Percentiles rank a stretch among this genome's conserved stretches.
Conservation (phyloP, 139 green algal species). For the Closterium sp. region DNA sequence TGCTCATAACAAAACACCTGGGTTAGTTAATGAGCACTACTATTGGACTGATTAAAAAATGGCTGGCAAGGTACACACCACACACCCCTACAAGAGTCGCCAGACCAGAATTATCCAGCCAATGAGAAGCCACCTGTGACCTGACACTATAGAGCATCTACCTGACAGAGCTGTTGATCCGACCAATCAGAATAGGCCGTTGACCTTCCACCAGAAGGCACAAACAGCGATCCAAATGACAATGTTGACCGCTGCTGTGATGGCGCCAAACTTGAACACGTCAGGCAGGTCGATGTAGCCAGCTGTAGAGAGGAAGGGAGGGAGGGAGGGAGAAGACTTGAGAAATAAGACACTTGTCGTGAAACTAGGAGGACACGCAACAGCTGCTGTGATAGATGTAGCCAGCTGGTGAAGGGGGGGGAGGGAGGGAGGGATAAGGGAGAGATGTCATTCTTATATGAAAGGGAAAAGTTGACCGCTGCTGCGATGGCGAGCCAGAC, state of each 20-base stretch:
- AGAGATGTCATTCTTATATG: too few species aligned
- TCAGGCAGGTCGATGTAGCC: conserved; percentile 78
- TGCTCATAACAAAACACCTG: too few species aligned
- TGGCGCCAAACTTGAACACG: conserved; percentile 87
- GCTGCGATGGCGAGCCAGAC: conserved; percentile 84
- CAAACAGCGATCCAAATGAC: conserved; percentile 81
- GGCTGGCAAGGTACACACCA: too few species aligned
- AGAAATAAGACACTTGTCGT: too few species aligned
- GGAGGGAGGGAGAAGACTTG: background rate
- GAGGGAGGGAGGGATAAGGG: too few species aligned
- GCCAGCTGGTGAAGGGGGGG: background rate
- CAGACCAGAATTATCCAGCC: too few species aligned
- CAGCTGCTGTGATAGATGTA: background rate
- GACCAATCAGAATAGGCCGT: conserved; percentile 69
- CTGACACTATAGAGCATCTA: conserved; percentile 6
- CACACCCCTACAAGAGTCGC: too few species aligned
- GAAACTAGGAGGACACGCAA: too few species aligned
- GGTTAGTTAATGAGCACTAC: too few species aligned
- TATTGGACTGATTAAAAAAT: too few species aligned
- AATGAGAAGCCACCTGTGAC: background rate
- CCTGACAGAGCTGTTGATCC: background rate
- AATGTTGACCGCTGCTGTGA: conserved; percentile 88
- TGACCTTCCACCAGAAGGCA: conserved; percentile 88
- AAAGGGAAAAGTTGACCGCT: too few species aligned
- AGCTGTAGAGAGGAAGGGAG: conserved; percentile 53